phyloP scores from a whole-genome alignment of 2,329 filamentous ascomycete species.

The Colletotrichum tamarilloi region DNA sequence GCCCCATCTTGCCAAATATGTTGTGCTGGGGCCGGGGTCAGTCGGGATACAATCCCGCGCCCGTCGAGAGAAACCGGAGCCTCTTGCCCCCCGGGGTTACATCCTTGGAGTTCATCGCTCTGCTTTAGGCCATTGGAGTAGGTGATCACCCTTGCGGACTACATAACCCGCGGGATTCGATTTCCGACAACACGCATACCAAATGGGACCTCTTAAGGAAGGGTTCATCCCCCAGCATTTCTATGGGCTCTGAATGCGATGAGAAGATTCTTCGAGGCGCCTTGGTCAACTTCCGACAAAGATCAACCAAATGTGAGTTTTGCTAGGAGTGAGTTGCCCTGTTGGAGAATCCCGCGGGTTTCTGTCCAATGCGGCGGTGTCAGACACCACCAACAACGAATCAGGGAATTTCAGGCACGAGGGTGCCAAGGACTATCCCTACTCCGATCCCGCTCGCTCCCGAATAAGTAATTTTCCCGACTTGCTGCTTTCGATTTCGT shows the following conservation, averaged over 20 bases:
- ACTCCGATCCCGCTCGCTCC: conserved; percentile 15
- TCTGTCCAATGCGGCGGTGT: background rate
- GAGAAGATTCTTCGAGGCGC: background rate
- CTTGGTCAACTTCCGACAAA: conserved; percentile 1
- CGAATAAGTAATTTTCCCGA: conserved; percentile 20
- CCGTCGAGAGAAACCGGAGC: background rate
- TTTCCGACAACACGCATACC: background rate
- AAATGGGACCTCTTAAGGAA: background rate
- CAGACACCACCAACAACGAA: background rate
- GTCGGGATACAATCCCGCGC: conserved; percentile 2
- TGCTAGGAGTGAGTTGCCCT: conserved; percentile 2
- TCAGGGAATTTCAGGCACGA: conserved; percentile 6
- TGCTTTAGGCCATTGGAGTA: too few species aligned
- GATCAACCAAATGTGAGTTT: background rate
- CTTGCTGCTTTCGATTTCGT: background rate
- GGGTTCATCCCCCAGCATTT: background rate
- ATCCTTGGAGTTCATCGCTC: background rate
- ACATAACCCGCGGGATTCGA: background rate
- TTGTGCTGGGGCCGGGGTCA: conserved; percentile 1
- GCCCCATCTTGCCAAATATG: background rate
- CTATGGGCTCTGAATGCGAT: background rate
- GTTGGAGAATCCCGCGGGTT: background rate
- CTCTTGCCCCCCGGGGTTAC: background rate
- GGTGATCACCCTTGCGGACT: background rate
- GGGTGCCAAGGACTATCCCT: conserved; percentile 23